Evolutionary conservation across 2,329 filamentous ascomycete species (phyloP).

Genomic region (Cryoendolithus antarcticus): DNA sequence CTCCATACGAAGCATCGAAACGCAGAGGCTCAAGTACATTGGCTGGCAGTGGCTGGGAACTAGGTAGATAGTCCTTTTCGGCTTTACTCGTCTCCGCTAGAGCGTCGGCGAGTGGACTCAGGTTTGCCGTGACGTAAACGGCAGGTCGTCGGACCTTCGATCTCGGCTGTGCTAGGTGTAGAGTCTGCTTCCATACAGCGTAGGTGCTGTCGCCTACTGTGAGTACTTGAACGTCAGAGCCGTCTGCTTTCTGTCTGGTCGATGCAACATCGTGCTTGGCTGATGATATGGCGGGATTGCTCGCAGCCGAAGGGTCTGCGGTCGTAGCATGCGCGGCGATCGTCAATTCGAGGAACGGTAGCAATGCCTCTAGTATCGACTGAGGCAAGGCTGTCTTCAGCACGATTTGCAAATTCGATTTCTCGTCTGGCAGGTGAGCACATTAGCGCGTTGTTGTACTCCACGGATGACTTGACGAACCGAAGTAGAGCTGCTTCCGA

Average conservation of each 20-base stretch:
- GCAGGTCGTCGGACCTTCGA: constrained; percentile 55
- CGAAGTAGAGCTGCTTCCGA: constrained; percentile 20
- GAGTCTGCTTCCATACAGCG: constrained; percentile 15
- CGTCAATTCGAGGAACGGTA: constrained; percentile 16
- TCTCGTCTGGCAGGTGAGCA: constrained; percentile 19
- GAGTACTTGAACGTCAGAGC: constrained; percentile 11
- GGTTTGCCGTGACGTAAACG: constrained; percentile 44
- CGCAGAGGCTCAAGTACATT: constrained; percentile 68
- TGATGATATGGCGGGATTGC: constrained; percentile 16
- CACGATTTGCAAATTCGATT: constrained; percentile 13
- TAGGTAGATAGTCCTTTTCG: constrained; percentile 54
- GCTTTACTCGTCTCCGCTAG: constrained; percentile 41
- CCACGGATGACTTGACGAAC: constrained; percentile 9
- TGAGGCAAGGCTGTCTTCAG: constrained; percentile 12
- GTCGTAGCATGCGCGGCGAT: constrained; percentile 23
- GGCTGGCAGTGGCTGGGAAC: constrained; percentile 54
- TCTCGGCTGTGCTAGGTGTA: constrained; percentile 28
- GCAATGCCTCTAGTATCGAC: constrained; percentile 10
- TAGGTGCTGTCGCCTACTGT: constrained; percentile 12
- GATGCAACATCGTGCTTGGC: constrained; percentile 20
- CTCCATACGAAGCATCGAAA: constrained; percentile 52
- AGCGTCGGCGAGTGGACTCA: constrained; percentile 7
- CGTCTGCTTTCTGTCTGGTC: constrained; percentile 6
- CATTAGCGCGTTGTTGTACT: constrained; percentile 3
- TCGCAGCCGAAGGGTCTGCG: constrained; percentile 18